A percentile compares a stretch with the other conserved stretches of the same genome.
Conservation (phyloP, 352 stramenopile species). For the Phytopythium litorale region DNA sequence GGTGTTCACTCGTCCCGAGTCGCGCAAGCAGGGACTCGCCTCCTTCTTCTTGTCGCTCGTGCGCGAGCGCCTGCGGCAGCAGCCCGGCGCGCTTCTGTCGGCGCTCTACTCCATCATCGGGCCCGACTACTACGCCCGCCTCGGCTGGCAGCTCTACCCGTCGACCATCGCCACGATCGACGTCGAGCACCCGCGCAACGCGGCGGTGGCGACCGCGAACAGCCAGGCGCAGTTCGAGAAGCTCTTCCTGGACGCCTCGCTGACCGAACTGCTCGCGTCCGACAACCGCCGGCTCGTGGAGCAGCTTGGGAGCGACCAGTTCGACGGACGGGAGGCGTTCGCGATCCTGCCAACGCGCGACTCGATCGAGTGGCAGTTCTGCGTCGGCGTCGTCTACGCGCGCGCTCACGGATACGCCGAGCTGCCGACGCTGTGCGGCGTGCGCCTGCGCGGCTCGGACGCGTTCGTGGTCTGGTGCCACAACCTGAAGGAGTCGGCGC, state of each 20-base stretch:
- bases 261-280: slow-evolving; percentile 32
- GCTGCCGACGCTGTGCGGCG: slow-evolving; percentile 34
- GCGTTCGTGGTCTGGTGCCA: slow-evolving; percentile 65
- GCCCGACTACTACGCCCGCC: slow-evolving; percentile 53
- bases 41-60: slow-evolving; percentile 42
- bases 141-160: slow-evolving; percentile 52
- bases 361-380: slow-evolving; percentile 68
- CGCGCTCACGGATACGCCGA: slow-evolving; percentile 23
- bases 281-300: slow-evolving; percentile 34
- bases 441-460: slow-evolving; percentile 24
- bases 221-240: neutral
- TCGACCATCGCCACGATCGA: slow-evolving; percentile 39
- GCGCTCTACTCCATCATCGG: slow-evolving; percentile 70
- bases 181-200: slow-evolving; percentile 10
- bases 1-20: slow-evolving; percentile 54
- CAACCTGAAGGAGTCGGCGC: slow-evolving; percentile 52
- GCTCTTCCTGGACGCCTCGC: slow-evolving; percentile 29
- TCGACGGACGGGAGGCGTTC: slow-evolving; percentile 35
- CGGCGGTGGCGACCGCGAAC: neutral
- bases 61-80: slow-evolving; percentile 20
- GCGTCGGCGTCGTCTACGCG: slow-evolving; percentile 50
- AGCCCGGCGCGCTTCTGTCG: slow-evolving; percentile 31
- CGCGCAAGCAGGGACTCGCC: slow-evolving; percentile 44
- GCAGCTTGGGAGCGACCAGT: slow-evolving; percentile 24
- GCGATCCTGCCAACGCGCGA: slow-evolving; percentile 38